These are phyloP conservation scores for Eragrostis curvula DNA, from an alignment of 176 grass and related monocot species.

Conservation along the genomic window DNA sequence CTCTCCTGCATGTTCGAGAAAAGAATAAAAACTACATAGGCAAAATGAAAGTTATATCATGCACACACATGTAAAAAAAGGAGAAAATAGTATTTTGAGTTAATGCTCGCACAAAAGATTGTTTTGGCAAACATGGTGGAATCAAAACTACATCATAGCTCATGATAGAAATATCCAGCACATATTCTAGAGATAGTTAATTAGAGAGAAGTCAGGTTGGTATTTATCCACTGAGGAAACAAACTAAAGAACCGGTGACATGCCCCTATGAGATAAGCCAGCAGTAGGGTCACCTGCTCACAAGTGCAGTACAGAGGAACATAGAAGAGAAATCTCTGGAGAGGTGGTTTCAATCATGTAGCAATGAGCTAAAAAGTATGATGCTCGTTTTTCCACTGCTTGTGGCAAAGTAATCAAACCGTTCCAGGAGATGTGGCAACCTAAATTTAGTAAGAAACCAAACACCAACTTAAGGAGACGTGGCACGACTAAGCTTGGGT, in stretches of 20 bases:
- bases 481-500: too few species aligned
- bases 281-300: not conserved
- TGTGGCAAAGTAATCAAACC: not conserved
- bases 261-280: not conserved
- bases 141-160: not conserved
- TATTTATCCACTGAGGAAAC: not conserved
- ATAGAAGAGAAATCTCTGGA: not conserved
- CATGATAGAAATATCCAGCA: not conserved
- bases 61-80: not conserved
- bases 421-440: not conserved
- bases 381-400: not conserved
- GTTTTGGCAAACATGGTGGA: not conserved
- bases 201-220: not conserved
- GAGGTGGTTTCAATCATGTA: not conserved
- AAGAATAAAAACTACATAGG: not conserved
- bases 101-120: not conserved
- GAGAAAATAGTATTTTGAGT: not conserved
- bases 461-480: too few species aligned
- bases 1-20: too few species aligned
- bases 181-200: not conserved
- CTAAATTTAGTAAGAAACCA: not conserved
- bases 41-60: not conserved
- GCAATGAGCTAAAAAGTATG: not conserved
- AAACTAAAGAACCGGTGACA: not conserved
- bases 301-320: not conserved